Evolutionary conservation across 2,329 filamentous ascomycete species (phyloP).

Genomic region (Stachybotrys elegans): DNA sequence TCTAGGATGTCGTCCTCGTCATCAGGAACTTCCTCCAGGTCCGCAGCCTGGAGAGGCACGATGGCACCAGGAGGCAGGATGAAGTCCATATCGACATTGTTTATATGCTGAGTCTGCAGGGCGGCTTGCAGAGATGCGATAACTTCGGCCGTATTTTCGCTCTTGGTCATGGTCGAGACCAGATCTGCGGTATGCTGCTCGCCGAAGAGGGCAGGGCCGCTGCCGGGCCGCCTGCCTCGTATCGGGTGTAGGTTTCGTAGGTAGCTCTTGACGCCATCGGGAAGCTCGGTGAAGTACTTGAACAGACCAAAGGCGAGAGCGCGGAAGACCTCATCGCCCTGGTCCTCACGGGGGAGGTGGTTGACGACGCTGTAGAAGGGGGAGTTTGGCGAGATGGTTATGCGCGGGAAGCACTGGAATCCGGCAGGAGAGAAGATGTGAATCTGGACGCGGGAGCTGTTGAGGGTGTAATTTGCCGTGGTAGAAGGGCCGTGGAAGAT

Average conservation of each 20-base stretch:
- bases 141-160: slow-evolving; percentile 71
- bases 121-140: slow-evolving; percentile 69
- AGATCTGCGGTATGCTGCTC: slow-evolving; percentile 92
- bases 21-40: slow-evolving; percentile 53
- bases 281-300: slow-evolving; percentile 90
- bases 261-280: slow-evolving; percentile 67
- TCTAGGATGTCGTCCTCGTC: slow-evolving; percentile 64
- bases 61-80: slow-evolving; percentile 77
- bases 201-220: slow-evolving; percentile 68
- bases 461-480: slow-evolving; percentile 78
- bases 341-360: slow-evolving; percentile 85
- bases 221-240: slow-evolving; percentile 54
- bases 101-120: slow-evolving; percentile 74
- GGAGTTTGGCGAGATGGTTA: slow-evolving; percentile 90
- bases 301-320: slow-evolving; percentile 86
- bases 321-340: slow-evolving; percentile 89
- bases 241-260: slow-evolving; percentile 57
- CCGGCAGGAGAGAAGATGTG: slow-evolving; percentile 89
- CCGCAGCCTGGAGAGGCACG: slow-evolving; percentile 54
- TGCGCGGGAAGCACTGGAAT: slow-evolving; percentile 81
- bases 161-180: slow-evolving; percentile 75
- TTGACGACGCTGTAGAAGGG: slow-evolving; percentile 87
- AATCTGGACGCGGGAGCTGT: slow-evolving; percentile 89
- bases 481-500: slow-evolving; percentile 91
- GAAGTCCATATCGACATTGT: slow-evolving; percentile 82